Evolutionary conservation across 75 land plant genomes (phyloP).

Genomic region (Adiantum capillusveneris): DNA sequence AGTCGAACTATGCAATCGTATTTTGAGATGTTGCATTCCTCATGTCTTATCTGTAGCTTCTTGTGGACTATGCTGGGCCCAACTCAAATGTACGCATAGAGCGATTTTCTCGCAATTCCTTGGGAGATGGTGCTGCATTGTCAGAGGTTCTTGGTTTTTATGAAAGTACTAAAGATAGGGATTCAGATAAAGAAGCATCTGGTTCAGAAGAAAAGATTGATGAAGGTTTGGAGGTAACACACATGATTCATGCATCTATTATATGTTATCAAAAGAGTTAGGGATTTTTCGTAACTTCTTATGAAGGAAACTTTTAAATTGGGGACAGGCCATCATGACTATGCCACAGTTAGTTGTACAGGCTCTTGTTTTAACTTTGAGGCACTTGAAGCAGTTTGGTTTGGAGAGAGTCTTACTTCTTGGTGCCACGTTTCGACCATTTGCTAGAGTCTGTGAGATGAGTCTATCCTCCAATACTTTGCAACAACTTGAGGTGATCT

Average conservation of each 20-base stretch:
- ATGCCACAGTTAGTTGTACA: slow-evolving; percentile 82
- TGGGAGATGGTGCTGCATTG: slow-evolving; percentile 68
- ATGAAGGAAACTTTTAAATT: too few relatives aligned
- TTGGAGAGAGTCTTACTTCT: slow-evolving; percentile 61
- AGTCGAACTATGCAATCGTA: too few relatives aligned
- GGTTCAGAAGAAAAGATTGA: slow-evolving; percentile 6
- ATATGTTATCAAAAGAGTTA: too few relatives aligned
- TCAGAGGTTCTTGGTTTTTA: slow-evolving; percentile 74
- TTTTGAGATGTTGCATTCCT: too few relatives aligned
- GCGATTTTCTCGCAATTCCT: slow-evolving; percentile 48
- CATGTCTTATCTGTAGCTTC: slow-evolving; percentile 48
- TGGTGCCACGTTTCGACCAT: slow-evolving; percentile 75
- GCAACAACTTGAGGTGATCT: slow-evolving; percentile 81
- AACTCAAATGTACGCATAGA: slow-evolving; percentile 72
- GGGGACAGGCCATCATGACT: slow-evolving; percentile 57
- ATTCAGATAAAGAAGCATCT: neutral
- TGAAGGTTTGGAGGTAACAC: slow-evolving; percentile 47
- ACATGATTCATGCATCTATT: neutral
- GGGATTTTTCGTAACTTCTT: neutral
- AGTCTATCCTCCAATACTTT: slow-evolving; percentile 76
- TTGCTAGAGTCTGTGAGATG: slow-evolving; percentile 72
- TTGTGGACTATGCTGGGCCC: slow-evolving; percentile 82
- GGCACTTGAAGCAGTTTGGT: slow-evolving; percentile 80
- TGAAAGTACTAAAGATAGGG: slow-evolving; percentile 27
- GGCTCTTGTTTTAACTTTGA: slow-evolving; percentile 74